Evolutionary conservation across 2,329 filamentous ascomycete species (phyloP), one percentile per base, ranked within the genome.

Genomic region (Botrytis deweyae): DNA sequence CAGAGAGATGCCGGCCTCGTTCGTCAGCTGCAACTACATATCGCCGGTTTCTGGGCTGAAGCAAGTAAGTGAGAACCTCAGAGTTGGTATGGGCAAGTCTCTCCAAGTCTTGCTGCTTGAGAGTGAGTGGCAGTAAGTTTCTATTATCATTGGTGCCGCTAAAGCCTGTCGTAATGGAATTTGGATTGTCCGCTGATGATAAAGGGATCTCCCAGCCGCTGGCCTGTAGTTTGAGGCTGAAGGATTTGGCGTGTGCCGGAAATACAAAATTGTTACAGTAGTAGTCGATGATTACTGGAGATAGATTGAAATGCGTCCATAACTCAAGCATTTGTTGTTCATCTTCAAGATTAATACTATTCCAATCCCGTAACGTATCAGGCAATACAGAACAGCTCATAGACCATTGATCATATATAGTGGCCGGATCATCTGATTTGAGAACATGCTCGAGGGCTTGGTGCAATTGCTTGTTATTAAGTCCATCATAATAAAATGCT

Each of bases 61-160:
- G 81, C 0, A 92, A 81, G 74, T 90, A 90, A 0, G 83, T 86
- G 0, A 92, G 80, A 0, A 92, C 90, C 64, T 90, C 86, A 0
- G 90, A 90, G 73, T 90, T 92, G 0, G 90, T 92, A 65, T 91
- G 88, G 0, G 81, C 78, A 0, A 92, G 83, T 0, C 83, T 80
- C 0, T 84, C 81, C 0, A 93, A 83, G 74, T 93, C 90, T 0
- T 87, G 81, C 70, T 93, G 90, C 33, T 83, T 80, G 33, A 93
- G 88, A 0, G 85, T 89, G n/a, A 89, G 80, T 0, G 91, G 91
- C 0, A 93, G 81, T 49, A 91, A 83, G 0, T 81, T 82, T 55
- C 86, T 84, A 33, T 87, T 89, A 78, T 93, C 91, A 63, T 92
- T 93, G 0, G 92, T 93, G 0, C 91, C 91, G 12, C 89, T 91